A percentile compares a stretch with the other conserved stretches of the same genome.
Evolutionary conservation across 345 rosid genomes (phyloP).

Genomic region (Viola odorata): DNA sequence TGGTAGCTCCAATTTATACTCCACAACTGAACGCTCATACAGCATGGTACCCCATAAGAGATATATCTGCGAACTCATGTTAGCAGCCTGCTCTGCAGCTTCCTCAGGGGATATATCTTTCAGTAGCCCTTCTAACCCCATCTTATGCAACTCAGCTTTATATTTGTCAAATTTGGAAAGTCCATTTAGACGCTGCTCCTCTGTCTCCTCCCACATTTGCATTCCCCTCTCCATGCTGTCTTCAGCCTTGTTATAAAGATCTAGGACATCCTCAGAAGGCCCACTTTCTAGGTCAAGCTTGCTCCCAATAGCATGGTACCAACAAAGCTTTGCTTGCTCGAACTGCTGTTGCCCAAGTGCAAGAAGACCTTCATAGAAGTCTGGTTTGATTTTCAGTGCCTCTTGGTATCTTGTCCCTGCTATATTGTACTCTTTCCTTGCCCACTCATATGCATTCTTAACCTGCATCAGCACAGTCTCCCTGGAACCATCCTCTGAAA

Average conservation of each 20-base stretch:
- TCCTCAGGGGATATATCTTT: conserved; percentile 68
- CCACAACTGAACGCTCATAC: conserved; percentile 92
- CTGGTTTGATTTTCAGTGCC: conserved; percentile 75
- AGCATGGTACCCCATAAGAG: conserved; percentile 94
- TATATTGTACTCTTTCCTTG: conserved; percentile 56
- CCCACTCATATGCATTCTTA: conserved; percentile 67
- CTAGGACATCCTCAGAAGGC: conserved; percentile 67
- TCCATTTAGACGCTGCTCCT: conserved; percentile 81
- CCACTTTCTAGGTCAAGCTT: conserved; percentile 58
- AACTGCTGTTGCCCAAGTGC: conserved; percentile 96
- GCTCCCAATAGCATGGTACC: conserved; percentile 77
- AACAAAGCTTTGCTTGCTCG: conserved; percentile 92
- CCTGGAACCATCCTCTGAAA: conserved; percentile 60
- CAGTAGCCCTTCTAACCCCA: conserved; percentile 56
- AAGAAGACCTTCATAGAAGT: conserved; percentile 85
- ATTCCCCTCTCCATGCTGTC: conserved; percentile 95
- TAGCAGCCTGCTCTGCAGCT: conserved; percentile 68
- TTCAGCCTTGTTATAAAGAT: conserved; percentile 94
- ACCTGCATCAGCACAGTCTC: conserved; percentile 52
- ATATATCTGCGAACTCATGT: conserved; percentile 85
- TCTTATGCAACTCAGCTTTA: conserved; percentile 53
- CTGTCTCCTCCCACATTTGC: conserved; percentile 98
- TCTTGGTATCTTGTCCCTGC: conserved; percentile 77
- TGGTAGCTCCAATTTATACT: conserved; percentile 78
- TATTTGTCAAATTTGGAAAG: conserved; percentile 70